phyloP scores from a whole-genome alignment of 768 basidiomycete genomes.

The Boletus sp. region DNA sequence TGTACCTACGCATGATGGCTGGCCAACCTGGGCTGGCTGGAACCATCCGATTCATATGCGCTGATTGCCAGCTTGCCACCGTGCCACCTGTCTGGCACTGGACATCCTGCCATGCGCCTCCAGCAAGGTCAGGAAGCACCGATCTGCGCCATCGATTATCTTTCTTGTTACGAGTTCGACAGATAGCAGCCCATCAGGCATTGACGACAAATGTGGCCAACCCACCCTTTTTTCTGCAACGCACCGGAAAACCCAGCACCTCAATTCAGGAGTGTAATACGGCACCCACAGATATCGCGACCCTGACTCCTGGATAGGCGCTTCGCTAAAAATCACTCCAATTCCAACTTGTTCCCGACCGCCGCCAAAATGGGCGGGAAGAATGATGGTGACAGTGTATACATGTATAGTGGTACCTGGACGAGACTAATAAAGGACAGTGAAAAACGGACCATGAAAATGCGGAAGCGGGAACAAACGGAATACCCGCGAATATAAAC shows the following conservation, averaged over 20 bases:
- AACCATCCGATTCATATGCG: constrained; percentile 20
- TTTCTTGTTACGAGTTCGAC: constrained; percentile 2
- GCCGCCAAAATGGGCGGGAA: not conserved
- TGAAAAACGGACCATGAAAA: constrained; percentile 21
- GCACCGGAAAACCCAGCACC: not conserved
- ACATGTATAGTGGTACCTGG: constrained; percentile 25
- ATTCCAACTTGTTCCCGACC: not conserved
- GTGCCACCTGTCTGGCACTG: constrained; percentile 14
- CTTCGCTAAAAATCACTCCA: constrained; percentile 1
- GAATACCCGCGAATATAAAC: constrained; percentile 17
- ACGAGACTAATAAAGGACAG: constrained; percentile 28
- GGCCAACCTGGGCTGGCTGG: constrained; percentile 3
- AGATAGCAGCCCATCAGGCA: constrained; percentile 6
- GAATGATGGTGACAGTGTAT: constrained; percentile 18
- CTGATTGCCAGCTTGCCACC: constrained; percentile 20
- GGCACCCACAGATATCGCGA: not conserved
- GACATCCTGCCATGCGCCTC: constrained; percentile 17
- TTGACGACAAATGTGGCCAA: constrained; percentile 15
- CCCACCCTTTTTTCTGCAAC: constrained; percentile 7
- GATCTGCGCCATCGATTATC: constrained; percentile 12
- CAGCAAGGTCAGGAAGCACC: constrained; percentile 15
- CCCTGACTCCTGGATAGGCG: constrained; percentile 11
- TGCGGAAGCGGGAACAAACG: constrained; percentile 7
- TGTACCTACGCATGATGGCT: constrained; percentile 3
- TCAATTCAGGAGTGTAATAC: constrained; percentile 7